Evolutionary conservation across 441 rosid genomes (phyloP).

Genomic region (Pelargonium myrrhifolium): DNA sequence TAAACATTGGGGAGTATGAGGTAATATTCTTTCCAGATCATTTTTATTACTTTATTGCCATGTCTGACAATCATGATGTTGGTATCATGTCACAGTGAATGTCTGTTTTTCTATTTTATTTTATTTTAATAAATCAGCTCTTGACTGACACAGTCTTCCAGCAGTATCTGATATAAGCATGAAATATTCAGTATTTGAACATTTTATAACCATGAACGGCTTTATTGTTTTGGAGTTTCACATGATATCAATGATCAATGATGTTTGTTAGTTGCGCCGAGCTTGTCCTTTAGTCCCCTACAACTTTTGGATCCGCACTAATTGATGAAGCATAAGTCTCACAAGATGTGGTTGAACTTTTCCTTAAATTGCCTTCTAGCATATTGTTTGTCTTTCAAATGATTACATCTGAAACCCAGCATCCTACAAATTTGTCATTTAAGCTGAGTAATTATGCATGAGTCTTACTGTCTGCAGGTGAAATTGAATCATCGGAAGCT

Average conservation of each 20-base stretch:
- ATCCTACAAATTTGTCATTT: not conserved
- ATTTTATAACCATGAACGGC: not conserved
- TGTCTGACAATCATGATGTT: not conserved
- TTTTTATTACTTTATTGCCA: not conserved
- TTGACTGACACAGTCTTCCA: not conserved
- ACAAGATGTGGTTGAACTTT: not conserved
- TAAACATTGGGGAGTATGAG: constrained; percentile 80
- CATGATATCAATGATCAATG: not conserved
- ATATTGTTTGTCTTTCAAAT: too few relatives aligned
- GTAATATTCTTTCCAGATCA: constrained; percentile 23
- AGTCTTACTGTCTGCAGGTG: constrained; percentile 34
- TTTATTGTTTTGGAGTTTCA: not conserved
- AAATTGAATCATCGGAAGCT: constrained; percentile 84
- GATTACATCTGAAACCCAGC: too few relatives aligned
- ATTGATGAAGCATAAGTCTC: constrained; percentile 27
- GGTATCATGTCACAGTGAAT: not conserved
- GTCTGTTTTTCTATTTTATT: not conserved
- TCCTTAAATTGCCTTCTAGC: too few relatives aligned
- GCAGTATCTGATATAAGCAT: not conserved
- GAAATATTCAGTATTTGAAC: not conserved
- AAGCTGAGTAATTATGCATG: not conserved
- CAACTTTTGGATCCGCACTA: constrained; percentile 12
- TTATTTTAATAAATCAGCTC: not conserved
- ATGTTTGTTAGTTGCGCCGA: not conserved
- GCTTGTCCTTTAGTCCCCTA: not conserved